Base-by-base conservation (phyloP, 179 eudicot species). In the Monotropa hypopitys region DNA sequence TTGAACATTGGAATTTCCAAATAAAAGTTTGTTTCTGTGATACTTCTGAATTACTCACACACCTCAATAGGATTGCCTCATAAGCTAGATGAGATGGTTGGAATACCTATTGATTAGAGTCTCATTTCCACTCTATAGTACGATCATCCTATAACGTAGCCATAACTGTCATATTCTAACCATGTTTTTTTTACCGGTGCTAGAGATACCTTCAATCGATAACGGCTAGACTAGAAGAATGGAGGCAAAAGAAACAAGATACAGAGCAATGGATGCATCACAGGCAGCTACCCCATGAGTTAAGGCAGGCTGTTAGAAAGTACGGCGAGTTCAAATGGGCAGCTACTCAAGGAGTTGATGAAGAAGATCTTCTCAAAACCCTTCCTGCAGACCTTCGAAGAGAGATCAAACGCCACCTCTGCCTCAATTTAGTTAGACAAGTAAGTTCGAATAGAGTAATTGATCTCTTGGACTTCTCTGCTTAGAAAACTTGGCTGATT, bases 181-280 rank as follows among this genome's bases (percentile, higher is more conserved):
- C 0, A 15, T 65, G 45, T 16, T 28, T 16, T 63, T 30, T 15
- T 63, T 63, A 12, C 18, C 0, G 0, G 42, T 6, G 43, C 28
- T 28, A 88, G 92, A 83, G 83, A 53, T 89, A 87, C 78, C 87
- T 89, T 11, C 88, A 89, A 78, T 89, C 92, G 8, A 80, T 81
- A 6, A 86, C 84, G 6, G 77, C 69, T 0, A 70, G 88, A 53
- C 45, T 82, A n/a, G 92, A 83, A 78, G 87, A 79, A 72, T 85
- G 88, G 86, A 84, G 90, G 72, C 77, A 84, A 11, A 84, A 54
- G 82, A 79, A 84, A 68, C 79, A 70, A 15, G 90, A 89, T 72
- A 84, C 90, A 5, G 92, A 89, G 73, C 81, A 83, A 59, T 87
- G 92, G 92, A 89, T 89, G 90, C 87, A 57, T 70, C 89, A 86